Base-by-base conservation (phyloP, 495 filamentous ascomycete genomes). In the Penicillium pancosmium region DNA sequence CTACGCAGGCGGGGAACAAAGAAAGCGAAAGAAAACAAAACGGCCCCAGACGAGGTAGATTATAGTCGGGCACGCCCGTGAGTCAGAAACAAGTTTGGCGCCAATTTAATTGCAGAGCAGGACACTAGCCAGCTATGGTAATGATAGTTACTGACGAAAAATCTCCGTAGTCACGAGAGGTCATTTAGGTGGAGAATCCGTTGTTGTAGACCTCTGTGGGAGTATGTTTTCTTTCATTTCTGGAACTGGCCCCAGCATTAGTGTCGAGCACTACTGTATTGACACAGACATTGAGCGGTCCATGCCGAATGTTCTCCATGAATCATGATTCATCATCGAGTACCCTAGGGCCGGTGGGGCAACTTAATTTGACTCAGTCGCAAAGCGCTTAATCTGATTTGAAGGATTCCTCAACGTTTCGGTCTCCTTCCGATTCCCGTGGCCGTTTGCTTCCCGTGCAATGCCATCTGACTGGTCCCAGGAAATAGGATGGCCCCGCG, bases 291-390 rank as follows among this genome's bases (percentile, higher is more conserved):
- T 16, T 7, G 3, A 44, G 41, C 41, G 41, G 41, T 44, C n/a
- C 6, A 44, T 18, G 41, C 41, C 41, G 41, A 21, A 44, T 9
- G 15, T 5, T 48, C 46, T 13, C 43, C 54, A 40, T 56, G 34
- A 50, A 46, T 54, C 35, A 54, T 54, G 21, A 54, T 35, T 18
- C 43, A 19, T 44, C 41, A 44, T 44, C 16, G 16, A 44, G 16
- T 44, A 44, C 46, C 23, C 46, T 23, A 5, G 21, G 44, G 23
- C 21, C 46, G 15, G 60, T 58, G 55, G 60, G 60, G 51, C 60
- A 62, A 55, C 55, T 52, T 41, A 55, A 58, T 49, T 57, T 52
- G 25, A 56, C 49, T 54, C 48, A 49, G 36, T 38, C 25, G 9
- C 23, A 13, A 23, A 34, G 35, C 38, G 38, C 48, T 53, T 54